A percentile compares a stretch with the other conserved stretches of the same genome.
Conservation (phyloP, 2,329 filamentous ascomycete genomes). For the Aureobasidium sp. region DNA sequence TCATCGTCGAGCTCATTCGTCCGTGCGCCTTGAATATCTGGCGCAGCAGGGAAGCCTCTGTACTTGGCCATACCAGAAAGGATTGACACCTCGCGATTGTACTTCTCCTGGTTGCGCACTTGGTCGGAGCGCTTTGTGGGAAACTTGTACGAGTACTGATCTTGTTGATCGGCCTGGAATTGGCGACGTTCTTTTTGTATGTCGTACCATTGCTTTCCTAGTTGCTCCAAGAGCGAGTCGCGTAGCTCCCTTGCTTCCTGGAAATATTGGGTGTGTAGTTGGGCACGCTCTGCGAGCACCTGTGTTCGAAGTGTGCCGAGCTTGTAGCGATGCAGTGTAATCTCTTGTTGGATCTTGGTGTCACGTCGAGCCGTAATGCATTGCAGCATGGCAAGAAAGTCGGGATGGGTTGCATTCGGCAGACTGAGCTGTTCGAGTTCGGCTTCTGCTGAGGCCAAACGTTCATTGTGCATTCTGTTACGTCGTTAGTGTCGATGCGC, state of each 20-base stretch:
- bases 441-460: conserved; percentile 68
- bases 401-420: conserved; percentile 65
- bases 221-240: conserved; percentile 67
- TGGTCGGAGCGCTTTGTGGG: conserved; percentile 68
- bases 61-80: conserved; percentile 88
- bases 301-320: conserved; percentile 63
- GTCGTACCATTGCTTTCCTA: conserved; percentile 86
- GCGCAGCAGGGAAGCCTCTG: conserved; percentile 92
- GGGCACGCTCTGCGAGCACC: conserved; percentile 71
- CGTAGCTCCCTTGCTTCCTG: conserved; percentile 77
- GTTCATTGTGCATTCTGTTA: conserved; percentile 67
- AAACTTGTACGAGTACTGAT: conserved; percentile 75
- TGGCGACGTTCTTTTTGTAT: conserved; percentile 83
- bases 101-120: conserved; percentile 75
- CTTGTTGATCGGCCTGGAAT: conserved; percentile 65
- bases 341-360: conserved; percentile 68
- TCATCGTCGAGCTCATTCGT: conserved; percentile 73
- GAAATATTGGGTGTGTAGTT: conserved; percentile 84
- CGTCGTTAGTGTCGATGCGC: not conserved
- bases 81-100: conserved; percentile 91
- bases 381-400: conserved; percentile 82
- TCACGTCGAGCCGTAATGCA: conserved; percentile 75
- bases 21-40: conserved; percentile 66
- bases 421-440: conserved; percentile 53
- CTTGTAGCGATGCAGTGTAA: conserved; percentile 64